A percentile compares a stretch with the other conserved stretches of the same genome.
Conservation (phyloP, 129 eudicot species). For the Helichrysum umbraculigerum region DNA sequence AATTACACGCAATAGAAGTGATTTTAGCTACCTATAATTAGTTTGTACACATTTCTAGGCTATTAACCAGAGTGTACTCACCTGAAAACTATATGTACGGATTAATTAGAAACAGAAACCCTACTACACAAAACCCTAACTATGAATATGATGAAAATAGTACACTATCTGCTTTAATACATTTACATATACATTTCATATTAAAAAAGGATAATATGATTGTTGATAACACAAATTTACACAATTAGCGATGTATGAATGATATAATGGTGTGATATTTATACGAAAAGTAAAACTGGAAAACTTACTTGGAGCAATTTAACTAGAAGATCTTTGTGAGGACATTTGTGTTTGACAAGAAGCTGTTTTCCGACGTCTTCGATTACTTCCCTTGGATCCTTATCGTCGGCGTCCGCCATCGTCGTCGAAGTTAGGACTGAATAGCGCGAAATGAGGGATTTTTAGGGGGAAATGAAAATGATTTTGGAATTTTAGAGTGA, state of each 20-base stretch:
- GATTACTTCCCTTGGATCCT: slow-evolving; percentile 47
- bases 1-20: too few relatives aligned
- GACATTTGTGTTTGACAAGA: slow-evolving; percentile 50
- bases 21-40: background rate
- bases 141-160: background rate
- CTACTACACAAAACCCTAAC: background rate
- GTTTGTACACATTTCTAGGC: background rate
- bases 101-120: slow-evolving; percentile 6
- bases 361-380: slow-evolving; percentile 67
- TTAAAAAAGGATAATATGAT: background rate
- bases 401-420: slow-evolving; percentile 50
- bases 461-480: background rate
- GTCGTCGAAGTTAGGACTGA: background rate
- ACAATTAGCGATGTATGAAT: background rate
- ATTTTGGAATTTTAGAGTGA: background rate
- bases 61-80: background rate
- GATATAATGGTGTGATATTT: too few relatives aligned
- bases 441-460: slow-evolving; percentile 15
- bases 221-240: background rate
- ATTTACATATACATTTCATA: background rate
- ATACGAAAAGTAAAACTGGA: background rate
- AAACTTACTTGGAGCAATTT: slow-evolving; percentile 62
- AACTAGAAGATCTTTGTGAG: slow-evolving; percentile 65
- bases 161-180: background rate
- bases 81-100: background rate